These are phyloP conservation scores for Ophiostoma quercus DNA, from an alignment of 2,329 filamentous ascomycete species.

Conservation along the genomic window DNA sequence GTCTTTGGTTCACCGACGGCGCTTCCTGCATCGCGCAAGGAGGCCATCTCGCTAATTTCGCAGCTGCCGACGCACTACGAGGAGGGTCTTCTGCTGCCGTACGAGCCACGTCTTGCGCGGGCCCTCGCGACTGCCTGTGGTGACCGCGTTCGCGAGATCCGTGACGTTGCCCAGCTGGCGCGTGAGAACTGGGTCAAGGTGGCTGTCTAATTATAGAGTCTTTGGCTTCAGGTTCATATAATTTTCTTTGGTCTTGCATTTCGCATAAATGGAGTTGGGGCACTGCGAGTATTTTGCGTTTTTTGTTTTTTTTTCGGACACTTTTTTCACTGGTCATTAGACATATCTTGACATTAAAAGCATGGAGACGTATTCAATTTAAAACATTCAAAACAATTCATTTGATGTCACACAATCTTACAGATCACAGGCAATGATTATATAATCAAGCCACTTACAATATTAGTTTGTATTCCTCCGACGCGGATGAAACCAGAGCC, in stretches of 20 bases:
- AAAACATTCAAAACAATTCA: neutral
- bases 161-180: slow-evolving; percentile 46
- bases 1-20: slow-evolving; percentile 33
- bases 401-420: too few relatives aligned
- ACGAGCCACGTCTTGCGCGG: slow-evolving; percentile 42
- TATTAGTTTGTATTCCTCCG: neutral
- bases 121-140: slow-evolving; percentile 49
- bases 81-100: slow-evolving; percentile 41
- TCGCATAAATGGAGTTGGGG: neutral
- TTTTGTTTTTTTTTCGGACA: neutral
- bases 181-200: slow-evolving; percentile 45
- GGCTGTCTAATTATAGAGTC: slow-evolving; percentile 28
- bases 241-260: neutral
- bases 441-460: neutral
- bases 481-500: neutral
- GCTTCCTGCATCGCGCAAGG: slow-evolving; percentile 39
- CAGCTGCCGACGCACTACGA: slow-evolving; percentile 47
- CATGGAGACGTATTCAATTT: neutral
- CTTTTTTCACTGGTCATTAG: neutral
- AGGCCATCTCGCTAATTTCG: slow-evolving; percentile 45
- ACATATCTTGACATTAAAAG: neutral
- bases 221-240: neutral
- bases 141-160: slow-evolving; percentile 49
- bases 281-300: neutral
- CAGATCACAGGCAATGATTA: neutral